Evolutionary conservation across 108 stramenopile species (phyloP).

Genomic region (Pseudonitzschia multistriata): DNA sequence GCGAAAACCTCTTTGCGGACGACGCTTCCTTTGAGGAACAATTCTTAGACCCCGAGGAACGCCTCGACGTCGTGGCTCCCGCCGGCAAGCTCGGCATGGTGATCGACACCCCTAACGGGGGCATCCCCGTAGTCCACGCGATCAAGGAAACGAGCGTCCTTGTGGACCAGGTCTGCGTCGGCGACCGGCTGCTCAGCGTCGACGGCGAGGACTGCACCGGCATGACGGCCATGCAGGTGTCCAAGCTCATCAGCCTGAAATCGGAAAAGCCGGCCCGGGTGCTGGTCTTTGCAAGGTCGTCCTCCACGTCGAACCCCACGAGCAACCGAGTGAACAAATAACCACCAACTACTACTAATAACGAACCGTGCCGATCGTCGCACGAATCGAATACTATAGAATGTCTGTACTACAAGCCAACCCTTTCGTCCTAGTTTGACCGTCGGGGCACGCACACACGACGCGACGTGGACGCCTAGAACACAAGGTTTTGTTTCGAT

Average conservation of each 20-base stretch:
- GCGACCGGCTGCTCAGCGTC: constrained; percentile 76
- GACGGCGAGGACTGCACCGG: constrained; percentile 82
- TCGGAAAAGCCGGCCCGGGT: constrained; percentile 43
- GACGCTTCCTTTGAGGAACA: constrained; percentile 65
- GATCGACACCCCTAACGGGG: constrained; percentile 78
- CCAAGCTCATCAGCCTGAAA: constrained; percentile 68
- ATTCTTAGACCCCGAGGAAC: constrained; percentile 42
- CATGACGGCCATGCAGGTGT: constrained; percentile 74
- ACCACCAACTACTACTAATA: too few relatives aligned
- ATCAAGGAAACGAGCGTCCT: constrained; percentile 80
- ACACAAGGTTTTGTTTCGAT: too few relatives aligned
- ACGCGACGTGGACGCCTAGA: too few relatives aligned
- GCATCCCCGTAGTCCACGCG: constrained; percentile 76
- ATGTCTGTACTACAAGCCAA: too few relatives aligned
- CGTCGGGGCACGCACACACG: too few relatives aligned
- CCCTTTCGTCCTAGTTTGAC: too few relatives aligned
- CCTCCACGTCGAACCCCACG: too few relatives aligned
- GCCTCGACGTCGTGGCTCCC: constrained; percentile 53
- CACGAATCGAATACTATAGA: too few relatives aligned
- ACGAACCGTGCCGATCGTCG: too few relatives aligned
- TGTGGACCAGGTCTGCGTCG: constrained; percentile 60
- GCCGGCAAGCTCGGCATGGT: constrained; percentile 86
- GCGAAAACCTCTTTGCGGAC: constrained; percentile 52
- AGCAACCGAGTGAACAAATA: too few relatives aligned
- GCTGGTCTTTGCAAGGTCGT: constrained; percentile 40